A percentile compares a stretch with the other conserved stretches of the same genome.
These are phyloP conservation scores for Heterobasidion parviporum DNA, from an alignment of 1,284 basidiomycete species.

Conservation along the genomic window DNA sequence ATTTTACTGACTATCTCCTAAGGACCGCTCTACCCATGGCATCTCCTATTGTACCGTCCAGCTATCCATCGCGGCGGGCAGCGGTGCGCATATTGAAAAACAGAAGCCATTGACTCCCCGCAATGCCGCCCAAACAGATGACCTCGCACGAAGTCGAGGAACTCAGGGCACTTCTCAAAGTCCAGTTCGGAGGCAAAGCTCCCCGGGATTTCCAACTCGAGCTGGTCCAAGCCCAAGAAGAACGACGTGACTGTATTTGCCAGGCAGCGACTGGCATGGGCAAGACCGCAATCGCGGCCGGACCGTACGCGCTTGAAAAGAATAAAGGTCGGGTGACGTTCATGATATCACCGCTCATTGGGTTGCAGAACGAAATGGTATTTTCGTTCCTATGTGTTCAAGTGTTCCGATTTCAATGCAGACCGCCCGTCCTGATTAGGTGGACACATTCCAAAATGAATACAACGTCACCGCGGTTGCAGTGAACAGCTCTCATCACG, in stretches of 20 bases:
- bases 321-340: constrained; percentile 21
- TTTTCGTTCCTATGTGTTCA: too few relatives aligned
- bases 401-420: not conserved
- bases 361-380: constrained; percentile 30
- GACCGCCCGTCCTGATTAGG: constrained; percentile 8
- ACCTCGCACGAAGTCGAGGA: too few relatives aligned
- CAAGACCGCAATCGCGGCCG: constrained; percentile 13
- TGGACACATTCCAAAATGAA: constrained; percentile 19
- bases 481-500: constrained; percentile 19
- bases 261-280: constrained; percentile 12
- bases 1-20: too few relatives aligned
- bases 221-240: constrained; percentile 6
- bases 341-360: constrained; percentile 27
- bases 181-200: constrained; percentile 7
- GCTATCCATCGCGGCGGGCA: too few relatives aligned
- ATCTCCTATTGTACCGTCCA: too few relatives aligned
- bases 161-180: too few relatives aligned
- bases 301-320: constrained; percentile 4
- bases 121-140: too few relatives aligned
- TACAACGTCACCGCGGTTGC: constrained; percentile 22
- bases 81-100: too few relatives aligned
- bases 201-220: constrained; percentile 15
- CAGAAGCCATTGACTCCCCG: too few relatives aligned
- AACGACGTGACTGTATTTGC: constrained; percentile 8
- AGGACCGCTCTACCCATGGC: too few relatives aligned